These are phyloP conservation scores for Linnemannia schmuckeri DNA, from an alignment of 192 early-diverging fungal species.

Conservation along the genomic window DNA sequence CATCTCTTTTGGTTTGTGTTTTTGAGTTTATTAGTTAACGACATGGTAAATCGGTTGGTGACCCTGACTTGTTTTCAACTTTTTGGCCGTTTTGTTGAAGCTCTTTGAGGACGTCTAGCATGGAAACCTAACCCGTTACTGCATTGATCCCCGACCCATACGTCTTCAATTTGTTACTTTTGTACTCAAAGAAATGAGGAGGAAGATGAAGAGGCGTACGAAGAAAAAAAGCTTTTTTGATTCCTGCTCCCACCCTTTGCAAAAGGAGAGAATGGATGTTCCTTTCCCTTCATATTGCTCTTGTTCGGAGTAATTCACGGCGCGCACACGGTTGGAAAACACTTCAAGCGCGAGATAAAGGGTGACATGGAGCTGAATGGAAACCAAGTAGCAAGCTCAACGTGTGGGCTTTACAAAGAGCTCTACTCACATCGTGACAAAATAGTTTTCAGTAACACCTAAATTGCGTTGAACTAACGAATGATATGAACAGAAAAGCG, in stretches of 20 bases:
- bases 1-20: neutral
- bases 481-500: no score
- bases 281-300: neutral
- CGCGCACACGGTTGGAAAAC: neutral
- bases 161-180: neutral
- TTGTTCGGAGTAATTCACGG: neutral
- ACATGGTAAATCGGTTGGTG: neutral
- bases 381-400: neutral
- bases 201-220: neutral
- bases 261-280: neutral
- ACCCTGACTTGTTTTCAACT: neutral
- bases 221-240: neutral
- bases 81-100: neutral
- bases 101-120: neutral
- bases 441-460: no score
- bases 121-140: neutral
- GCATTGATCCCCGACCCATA: neutral
- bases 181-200: neutral
- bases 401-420: no score
- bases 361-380: neutral
- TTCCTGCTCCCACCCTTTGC: neutral
- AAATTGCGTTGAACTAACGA: no score
- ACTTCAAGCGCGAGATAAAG: neutral
- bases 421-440: no score
- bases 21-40: neutral